Conservation (phyloP, 495 filamentous ascomycete genomes). For the Astrothelium subdiscretum region DNA sequence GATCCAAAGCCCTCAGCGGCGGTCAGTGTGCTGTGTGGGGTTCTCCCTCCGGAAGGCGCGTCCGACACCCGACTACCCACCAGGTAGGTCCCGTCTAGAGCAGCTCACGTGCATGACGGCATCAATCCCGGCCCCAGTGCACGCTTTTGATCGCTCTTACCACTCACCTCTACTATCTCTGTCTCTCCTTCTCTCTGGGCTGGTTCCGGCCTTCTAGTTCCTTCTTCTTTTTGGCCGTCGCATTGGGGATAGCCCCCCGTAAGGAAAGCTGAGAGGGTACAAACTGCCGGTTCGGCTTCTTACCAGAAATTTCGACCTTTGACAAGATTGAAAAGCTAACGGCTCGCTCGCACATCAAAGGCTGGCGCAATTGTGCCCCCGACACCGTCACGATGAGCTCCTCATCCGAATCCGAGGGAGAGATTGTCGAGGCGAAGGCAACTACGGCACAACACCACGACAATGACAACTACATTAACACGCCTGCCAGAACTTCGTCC, state of each 20-base stretch:
- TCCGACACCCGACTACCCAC: too few species aligned
- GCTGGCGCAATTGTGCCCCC: conserved; percentile 8
- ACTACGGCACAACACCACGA: conserved; percentile 63
- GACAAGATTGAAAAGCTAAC: conserved; percentile 15
- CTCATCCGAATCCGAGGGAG: conserved; percentile 60
- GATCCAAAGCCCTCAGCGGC: neutral
- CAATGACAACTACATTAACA: conserved; percentile 65
- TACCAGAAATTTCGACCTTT: conserved; percentile 10
- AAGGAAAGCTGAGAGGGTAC: neutral
- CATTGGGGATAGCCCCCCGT: neutral
- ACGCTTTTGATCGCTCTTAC: neutral
- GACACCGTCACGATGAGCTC: conserved; percentile 32
- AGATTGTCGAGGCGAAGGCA: conserved; percentile 67
- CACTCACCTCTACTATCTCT: neutral
- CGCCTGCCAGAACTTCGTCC: conserved; percentile 47
- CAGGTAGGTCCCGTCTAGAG: too few species aligned
- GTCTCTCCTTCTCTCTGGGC: neutral
- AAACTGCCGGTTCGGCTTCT: conserved; percentile 11
- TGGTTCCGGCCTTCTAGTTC: neutral
- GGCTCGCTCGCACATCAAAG: conserved; percentile 4
- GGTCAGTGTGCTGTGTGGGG: neutral
- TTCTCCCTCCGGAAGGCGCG: conserved; percentile 4
- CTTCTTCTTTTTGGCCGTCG: neutral
- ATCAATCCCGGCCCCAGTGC: neutral
- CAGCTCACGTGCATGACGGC: neutral